phyloP scores from a whole-genome alignment of 2,329 filamentous ascomycete species.

The Ophiobolus disseminans region DNA sequence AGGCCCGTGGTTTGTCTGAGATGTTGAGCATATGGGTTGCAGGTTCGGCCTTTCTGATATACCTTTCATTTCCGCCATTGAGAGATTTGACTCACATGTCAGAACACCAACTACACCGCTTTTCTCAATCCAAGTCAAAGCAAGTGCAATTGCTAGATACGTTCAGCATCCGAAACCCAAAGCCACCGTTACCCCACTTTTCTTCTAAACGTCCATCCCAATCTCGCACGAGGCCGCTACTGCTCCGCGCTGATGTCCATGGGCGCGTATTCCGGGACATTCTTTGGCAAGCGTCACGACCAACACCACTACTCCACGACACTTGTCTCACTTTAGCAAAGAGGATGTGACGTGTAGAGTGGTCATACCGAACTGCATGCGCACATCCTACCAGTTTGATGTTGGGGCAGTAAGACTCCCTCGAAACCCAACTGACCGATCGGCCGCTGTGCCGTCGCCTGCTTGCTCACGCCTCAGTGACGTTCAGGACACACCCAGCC shows the following conservation, averaged over 20 bases:
- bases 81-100: too few relatives aligned
- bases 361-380: too few relatives aligned
- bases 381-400: too few relatives aligned
- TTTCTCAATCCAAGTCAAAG: too few relatives aligned
- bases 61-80: background rate
- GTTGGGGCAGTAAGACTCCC: too few relatives aligned
- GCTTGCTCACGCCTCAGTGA: too few relatives aligned
- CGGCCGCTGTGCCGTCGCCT: too few relatives aligned
- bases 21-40: constrained; percentile 14
- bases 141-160: too few relatives aligned
- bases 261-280: constrained; percentile 34
- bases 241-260: constrained; percentile 17
- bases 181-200: constrained; percentile 7
- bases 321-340: constrained; percentile 6
- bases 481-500: too few relatives aligned
- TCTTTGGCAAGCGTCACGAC: constrained; percentile 28
- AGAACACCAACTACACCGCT: too few relatives aligned
- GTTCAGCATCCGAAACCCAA: constrained; percentile 7
- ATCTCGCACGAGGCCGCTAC: background rate
- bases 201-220: constrained; percentile 9
- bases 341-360: too few relatives aligned
- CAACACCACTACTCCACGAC: constrained; percentile 18
- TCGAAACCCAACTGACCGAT: too few relatives aligned
- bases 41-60: constrained; percentile 1
- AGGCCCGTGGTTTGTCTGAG: constrained; percentile 6